phyloP scores from a whole-genome alignment of 2,329 filamentous ascomycete genomes.

The Berkeleyomyces basicola region DNA sequence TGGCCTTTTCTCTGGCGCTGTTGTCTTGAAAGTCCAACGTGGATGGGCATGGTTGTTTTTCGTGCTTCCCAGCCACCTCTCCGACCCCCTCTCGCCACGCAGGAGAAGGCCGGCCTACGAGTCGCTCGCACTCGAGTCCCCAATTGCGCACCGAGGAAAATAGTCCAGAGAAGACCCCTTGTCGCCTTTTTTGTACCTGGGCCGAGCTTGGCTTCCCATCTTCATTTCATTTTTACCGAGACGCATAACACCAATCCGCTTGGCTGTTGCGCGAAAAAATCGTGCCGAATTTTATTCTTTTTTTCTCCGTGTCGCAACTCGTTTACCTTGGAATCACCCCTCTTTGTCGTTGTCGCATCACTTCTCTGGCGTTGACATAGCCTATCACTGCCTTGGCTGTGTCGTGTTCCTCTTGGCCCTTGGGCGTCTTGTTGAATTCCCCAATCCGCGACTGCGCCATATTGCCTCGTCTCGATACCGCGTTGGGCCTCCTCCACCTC shows the following conservation, averaged over 20 bases:
- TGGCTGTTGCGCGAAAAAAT: neutral
- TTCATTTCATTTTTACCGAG: conserved; percentile 10
- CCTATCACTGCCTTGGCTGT: neutral
- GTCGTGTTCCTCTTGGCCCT: neutral
- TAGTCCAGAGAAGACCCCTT: neutral
- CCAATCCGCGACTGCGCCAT: neutral
- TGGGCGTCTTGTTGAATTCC: neutral
- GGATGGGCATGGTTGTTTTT: neutral
- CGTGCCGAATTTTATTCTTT: neutral
- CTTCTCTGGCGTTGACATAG: neutral
- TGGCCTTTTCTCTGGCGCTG: neutral
- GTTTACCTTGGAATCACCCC: neutral
- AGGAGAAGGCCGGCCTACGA: neutral
- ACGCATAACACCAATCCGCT: neutral
- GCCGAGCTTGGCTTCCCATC: conserved; percentile 5
- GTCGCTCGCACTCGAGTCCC: neutral
- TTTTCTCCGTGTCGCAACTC: neutral
- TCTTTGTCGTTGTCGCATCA: conserved; percentile 2
- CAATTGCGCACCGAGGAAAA: neutral
- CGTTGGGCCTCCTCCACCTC: neutral
- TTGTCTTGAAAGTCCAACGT: neutral
- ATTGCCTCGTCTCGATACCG: neutral
- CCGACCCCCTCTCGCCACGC: neutral
- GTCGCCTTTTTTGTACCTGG: conserved; percentile 7
- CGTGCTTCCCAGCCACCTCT: conserved; percentile 7